Evolutionary conservation across 2,329 filamentous ascomycete species (phyloP).

Genomic region (Lachnellula suecica): DNA sequence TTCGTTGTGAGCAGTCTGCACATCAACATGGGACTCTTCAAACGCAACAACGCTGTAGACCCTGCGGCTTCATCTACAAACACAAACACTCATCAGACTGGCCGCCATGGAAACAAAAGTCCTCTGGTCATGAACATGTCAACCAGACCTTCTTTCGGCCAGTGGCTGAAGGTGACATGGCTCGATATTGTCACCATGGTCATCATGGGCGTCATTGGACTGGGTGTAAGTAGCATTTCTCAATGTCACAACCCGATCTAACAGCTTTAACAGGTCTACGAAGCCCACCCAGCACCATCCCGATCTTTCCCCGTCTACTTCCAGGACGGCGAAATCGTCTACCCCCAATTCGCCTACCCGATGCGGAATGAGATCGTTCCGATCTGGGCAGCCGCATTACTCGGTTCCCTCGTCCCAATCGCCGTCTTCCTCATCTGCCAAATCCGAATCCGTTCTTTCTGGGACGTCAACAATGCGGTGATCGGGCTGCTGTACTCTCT

Average conservation of each 20-base stretch:
- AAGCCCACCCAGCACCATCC: slow-evolving; percentile 62
- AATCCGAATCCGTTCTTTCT: slow-evolving; percentile 66
- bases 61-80: slow-evolving; percentile 14
- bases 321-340: slow-evolving; percentile 64
- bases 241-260: slow-evolving; percentile 1
- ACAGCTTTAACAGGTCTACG: slow-evolving; percentile 49
- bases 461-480: slow-evolving; percentile 70
- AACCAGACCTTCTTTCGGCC: slow-evolving; percentile 59
- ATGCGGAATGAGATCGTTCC: slow-evolving; percentile 69
- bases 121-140: slow-evolving; percentile 40
- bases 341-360: slow-evolving; percentile 70
- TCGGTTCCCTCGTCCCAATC: slow-evolving; percentile 66
- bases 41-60: slow-evolving; percentile 11
- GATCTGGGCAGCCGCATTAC: slow-evolving; percentile 67
- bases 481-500: slow-evolving; percentile 69
- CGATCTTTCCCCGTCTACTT: slow-evolving; percentile 71
- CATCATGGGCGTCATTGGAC: slow-evolving; percentile 62
- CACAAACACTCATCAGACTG: slow-evolving; percentile 9
- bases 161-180: slow-evolving; percentile 68
- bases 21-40: slow-evolving; percentile 20
- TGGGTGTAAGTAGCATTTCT: slow-evolving; percentile 52
- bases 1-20: too few species aligned
- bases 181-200: slow-evolving; percentile 69
- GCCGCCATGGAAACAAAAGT: slow-evolving; percentile 15
- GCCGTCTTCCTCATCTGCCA: slow-evolving; percentile 64